Base-by-base conservation (phyloP, 2,329 filamentous ascomycete genomes). In the Verticillium tricorpus region DNA sequence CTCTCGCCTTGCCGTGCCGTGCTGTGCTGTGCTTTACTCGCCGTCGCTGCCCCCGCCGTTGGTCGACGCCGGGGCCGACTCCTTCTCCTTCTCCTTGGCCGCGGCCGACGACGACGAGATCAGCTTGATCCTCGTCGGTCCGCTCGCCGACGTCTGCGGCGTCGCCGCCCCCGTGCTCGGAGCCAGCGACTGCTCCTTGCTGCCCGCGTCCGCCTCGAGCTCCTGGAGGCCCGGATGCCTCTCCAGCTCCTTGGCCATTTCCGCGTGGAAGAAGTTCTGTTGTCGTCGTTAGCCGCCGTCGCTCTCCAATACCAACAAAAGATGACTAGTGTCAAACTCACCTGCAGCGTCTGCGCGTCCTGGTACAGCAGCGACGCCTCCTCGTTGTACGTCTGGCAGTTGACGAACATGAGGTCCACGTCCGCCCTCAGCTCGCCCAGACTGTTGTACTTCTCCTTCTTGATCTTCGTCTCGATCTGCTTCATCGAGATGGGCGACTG, bases 301-400 rank as follows among this genome's bases (percentile, higher is more conserved):
- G 11, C 19, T 54, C 19, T 50, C 17, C 40, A n/a, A 28, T n/a
- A n/a, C 19, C 2, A n/a, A 22, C 15, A 35, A 40, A 45, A 12
- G 63, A 68, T 4, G 28, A 37, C 25, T 2, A 2, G 22, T 11
- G 3, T 8, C 22, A 34, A 34, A 59, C 57, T 80, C 80, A 96
- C 93, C 84, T 97, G 91, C 76, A 99, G 97, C 60, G 90, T 82
- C 74, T 93, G 93, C 58, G 94, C 94, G 80, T 99, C 95, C 70
- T 91, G 85, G 78, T 93, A 98, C 60, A 99, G 84, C 69, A 96
- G 81, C 75, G 93, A 97, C 62, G 89, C 91, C 72, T 98, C 95
- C 76, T 99, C 96, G 71, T 99, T 99, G 81, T 96, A 99, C 2
- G 91, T 95, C 74, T 92, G 87, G 67, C 94, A 97, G 75, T 99